These are phyloP conservation scores for Sporothrix variecibatus DNA, from an alignment of 2,329 filamentous ascomycete species.

Conservation along the genomic window DNA sequence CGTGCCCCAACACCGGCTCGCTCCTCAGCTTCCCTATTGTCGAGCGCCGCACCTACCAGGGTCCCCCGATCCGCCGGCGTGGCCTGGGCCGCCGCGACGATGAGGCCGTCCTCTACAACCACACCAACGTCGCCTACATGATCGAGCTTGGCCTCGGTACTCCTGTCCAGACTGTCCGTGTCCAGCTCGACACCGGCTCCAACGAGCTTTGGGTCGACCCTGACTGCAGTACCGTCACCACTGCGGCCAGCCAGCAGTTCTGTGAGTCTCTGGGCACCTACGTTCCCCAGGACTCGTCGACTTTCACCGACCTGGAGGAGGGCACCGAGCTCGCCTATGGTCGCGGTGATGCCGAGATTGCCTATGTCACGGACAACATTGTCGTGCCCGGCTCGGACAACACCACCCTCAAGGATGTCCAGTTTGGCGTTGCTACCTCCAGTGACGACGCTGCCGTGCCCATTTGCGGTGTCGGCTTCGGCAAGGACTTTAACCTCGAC, in stretches of 20 bases:
- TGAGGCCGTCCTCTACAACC: constrained; percentile 26
- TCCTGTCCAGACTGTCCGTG: constrained; percentile 50
- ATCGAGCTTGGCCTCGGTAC: constrained; percentile 48
- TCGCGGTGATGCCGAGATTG: constrained; percentile 46
- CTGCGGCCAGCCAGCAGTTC: constrained; percentile 39
- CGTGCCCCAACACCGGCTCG: neutral
- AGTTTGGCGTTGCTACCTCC: constrained; percentile 60
- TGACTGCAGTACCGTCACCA: constrained; percentile 49
- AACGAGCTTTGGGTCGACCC: constrained; percentile 63
- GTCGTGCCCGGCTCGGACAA: constrained; percentile 34
- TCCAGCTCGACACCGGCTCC: constrained; percentile 57
- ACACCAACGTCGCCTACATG: constrained; percentile 30
- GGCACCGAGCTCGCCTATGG: constrained; percentile 47
- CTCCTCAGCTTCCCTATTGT: constrained; percentile 27
- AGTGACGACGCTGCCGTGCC: constrained; percentile 48
- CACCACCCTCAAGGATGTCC: constrained; percentile 49
- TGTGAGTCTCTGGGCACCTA: constrained; percentile 47
- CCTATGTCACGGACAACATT: constrained; percentile 47
- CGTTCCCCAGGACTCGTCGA: constrained; percentile 41
- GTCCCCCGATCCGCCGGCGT: neutral
- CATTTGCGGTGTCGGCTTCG: constrained; percentile 73
- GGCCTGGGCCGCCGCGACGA: constrained; percentile 21
- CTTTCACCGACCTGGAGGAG: constrained; percentile 34
- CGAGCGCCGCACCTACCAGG: constrained; percentile 14
- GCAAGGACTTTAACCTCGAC: constrained; percentile 40